Base-by-base conservation (phyloP, 108 stramenopile species). In the Skeletonema menzelii region DNA sequence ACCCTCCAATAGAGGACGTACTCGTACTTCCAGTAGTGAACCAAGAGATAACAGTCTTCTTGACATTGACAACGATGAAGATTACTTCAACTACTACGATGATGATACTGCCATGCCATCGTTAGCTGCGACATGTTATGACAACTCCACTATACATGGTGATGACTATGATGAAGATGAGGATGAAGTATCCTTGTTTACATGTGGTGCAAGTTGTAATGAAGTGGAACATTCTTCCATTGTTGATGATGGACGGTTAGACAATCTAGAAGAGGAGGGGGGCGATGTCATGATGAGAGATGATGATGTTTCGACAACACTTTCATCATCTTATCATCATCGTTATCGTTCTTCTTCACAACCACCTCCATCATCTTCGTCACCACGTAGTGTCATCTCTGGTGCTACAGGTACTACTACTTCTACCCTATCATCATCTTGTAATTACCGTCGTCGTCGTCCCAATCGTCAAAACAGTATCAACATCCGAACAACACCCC, bases 171-270 rank as follows among this genome's bases (percentile, higher is more conserved):
- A 37, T 17, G 63, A 55, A n/a, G 4, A 11, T 30, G 30, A 46
- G 4, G 55, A 56, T 60, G 47, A 63, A 28, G 62, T 32, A 55
- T 53, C 59, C 15, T 72, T 47, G 30, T 24, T 63, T 34, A 62
- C 47, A 0, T 26, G 38, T 65, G 56, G 32, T 27, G 64, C 30
- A 27, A 40, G 34, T 13, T 35, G 35, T 24, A 64, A 40, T 64
- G 63, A 27, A 19, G 46, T 19, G 5, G 55, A 60, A 30, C 27
- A 44, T 60, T 7, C 63, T 0, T 27, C 63, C 5, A 27, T 32
- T 10, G 37, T 15, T 30, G 46, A 17, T 14, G 40, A 24, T 4
- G 6, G 31, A n/a, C 31, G 31, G 31, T 32, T 40, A 30, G 24
- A 32, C 8, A 46, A 60, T 20, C 49, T 38, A 34, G 71, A 70